Evolutionary conservation across 2,329 filamentous ascomycete species (phyloP), one percentile per base, ranked within the genome.

Genomic region (Escovopsis sp.): DNA sequence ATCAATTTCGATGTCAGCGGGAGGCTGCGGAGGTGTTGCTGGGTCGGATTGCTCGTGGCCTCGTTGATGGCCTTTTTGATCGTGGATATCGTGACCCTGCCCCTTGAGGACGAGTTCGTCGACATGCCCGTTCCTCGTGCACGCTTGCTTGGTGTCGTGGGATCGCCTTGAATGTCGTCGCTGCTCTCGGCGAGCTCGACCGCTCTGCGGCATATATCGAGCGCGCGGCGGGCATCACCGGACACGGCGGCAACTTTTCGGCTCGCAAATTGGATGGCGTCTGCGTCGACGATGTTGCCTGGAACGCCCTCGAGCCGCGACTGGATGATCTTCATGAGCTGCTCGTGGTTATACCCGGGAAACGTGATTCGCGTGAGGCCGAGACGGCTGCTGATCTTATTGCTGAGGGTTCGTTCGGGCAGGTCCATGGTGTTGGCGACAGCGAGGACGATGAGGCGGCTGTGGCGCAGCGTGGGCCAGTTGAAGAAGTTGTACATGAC

Each of bases 401-500:
- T 98, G 59, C 85, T 94, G 27, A 98, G 66, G 1, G 90, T 98
- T 52, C 90, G 71, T 58, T 98, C 90, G 0, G 90, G 90, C 39
- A 98, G 62, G 60, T 98, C 90, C 90, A 98, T 98, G 17, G 90
- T 98, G 57, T 98, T 98, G 35, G 90, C 92, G 14, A 98, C 90
- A 10, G 92, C 92, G 6, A 98, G 73, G 6, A 98, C 92, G 54
- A 98, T 94, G 31, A 98, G 68, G 33, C 87, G 76, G 36, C 85
- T 94, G 57, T 98, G 87, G 34, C 83, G 74, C 36, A 96, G 66
- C 10, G 84, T 82, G 4, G 90, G 90, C 90, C 90, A 98, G 52
- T 98, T 98, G 70, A 98, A 98, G 58, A 98, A 98, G 57, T 98
- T 98, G 63, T 98, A 98, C 90, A 98, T 98, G 59, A 98, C 90